phyloP scores from a whole-genome alignment of 805 yeast genomes.

The Sugiyamaella boreocaroliniensis region DNA sequence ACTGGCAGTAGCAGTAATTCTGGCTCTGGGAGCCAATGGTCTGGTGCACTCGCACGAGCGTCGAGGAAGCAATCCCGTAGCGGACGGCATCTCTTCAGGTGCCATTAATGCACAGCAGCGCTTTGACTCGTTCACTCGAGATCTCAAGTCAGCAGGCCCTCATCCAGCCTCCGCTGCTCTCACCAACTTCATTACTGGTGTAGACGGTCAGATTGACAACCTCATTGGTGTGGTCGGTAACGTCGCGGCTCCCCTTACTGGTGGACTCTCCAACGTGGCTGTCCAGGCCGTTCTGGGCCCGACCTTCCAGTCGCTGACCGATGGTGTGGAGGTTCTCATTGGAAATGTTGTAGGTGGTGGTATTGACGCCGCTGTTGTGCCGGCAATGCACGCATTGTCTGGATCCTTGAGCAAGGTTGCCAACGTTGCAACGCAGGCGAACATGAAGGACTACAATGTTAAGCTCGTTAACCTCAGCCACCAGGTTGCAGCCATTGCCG shows the following conservation, averaged over 20 bases:
- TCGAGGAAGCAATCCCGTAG: neutral
- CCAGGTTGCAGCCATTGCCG: conserved; percentile 4
- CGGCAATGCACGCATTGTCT: conserved; percentile 12
- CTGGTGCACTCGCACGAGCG: neutral
- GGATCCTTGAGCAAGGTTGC: conserved; percentile 5
- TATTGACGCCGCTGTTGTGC: conserved; percentile 10
- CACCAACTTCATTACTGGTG: conserved; percentile 17
- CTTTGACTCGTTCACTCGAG: conserved; percentile 3
- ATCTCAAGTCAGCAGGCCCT: conserved; percentile 6
- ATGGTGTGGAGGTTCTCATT: conserved; percentile 22
- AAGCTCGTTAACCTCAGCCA: conserved; percentile 5
- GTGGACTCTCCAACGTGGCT: conserved; percentile 13
- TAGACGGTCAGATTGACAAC: conserved; percentile 23
- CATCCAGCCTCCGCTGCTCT: conserved; percentile 16
- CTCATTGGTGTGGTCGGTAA: conserved; percentile 12
- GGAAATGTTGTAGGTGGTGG: conserved; percentile 17
- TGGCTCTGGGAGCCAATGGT: neutral
- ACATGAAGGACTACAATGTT: conserved; percentile 3
- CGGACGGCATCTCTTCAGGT: conserved; percentile 7
- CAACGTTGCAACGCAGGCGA: conserved; percentile 6
- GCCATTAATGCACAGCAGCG: conserved; percentile 15
- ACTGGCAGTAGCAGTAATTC: too few species aligned
- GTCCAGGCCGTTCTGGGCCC: conserved; percentile 16
- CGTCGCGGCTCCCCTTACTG: conserved; percentile 11
- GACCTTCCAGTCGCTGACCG: conserved; percentile 19